These are phyloP conservation scores for Sarocladiaceae sp. DNA, from an alignment of 2,329 filamentous ascomycete species.

Conservation along the genomic window DNA sequence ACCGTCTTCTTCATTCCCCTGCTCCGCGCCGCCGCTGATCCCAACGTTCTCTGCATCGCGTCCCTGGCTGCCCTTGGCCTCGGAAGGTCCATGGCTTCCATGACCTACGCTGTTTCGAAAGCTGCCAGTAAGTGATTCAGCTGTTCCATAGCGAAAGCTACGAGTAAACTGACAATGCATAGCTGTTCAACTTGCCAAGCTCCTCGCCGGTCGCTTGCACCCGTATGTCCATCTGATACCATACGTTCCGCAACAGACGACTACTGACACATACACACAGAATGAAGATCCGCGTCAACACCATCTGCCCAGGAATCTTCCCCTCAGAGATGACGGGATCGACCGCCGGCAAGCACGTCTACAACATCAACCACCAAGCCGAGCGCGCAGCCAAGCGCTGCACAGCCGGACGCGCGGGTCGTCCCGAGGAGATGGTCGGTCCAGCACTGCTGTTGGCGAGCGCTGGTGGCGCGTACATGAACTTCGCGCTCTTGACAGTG, in stretches of 20 bases:
- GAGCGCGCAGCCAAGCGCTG: conserved; percentile 18
- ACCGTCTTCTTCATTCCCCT: conserved; percentile 20
- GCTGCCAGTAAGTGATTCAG: conserved; percentile 17
- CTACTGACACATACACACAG: conserved; percentile 7
- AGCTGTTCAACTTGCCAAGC: conserved; percentile 15
- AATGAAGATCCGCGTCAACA: conserved; percentile 19
- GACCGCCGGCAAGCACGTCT: conserved; percentile 15
- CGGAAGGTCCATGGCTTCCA: conserved; percentile 18
- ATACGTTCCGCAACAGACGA: background rate
- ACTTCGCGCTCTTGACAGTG: conserved; percentile 18
- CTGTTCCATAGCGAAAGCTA: background rate
- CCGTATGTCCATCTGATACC: conserved; percentile 12
- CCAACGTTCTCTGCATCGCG: conserved; percentile 20
- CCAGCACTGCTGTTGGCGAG: conserved; percentile 19
- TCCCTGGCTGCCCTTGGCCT: conserved; percentile 19
- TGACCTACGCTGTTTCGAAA: conserved; percentile 20
- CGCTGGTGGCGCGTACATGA: conserved; percentile 20
- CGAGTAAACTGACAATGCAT: background rate
- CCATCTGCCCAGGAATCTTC: conserved; percentile 18
- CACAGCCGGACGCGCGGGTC: conserved; percentile 18
- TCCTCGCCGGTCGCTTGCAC: conserved; percentile 15
- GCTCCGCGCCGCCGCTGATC: conserved; percentile 18
- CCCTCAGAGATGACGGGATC: conserved; percentile 17
- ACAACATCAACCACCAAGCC: conserved; percentile 15
- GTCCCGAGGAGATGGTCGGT: conserved; percentile 20